Evolutionary conservation across 2,329 filamentous ascomycete species (phyloP), one percentile per base, ranked within the genome.

Genomic region (Ophiostoma australiae): DNA sequence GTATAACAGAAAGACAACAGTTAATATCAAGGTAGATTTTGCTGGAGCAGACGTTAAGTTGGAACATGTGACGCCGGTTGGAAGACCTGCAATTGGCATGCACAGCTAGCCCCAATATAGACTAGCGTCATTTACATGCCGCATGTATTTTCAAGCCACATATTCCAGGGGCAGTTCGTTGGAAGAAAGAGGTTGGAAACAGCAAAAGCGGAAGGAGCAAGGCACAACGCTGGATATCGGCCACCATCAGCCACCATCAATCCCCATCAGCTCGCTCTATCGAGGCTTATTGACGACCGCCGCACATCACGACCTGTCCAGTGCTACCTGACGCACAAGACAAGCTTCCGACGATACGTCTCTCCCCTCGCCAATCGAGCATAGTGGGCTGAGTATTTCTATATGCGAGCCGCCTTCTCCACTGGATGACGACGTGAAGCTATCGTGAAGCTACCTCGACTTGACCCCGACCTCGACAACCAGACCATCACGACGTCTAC

Each of bases 341-440:
- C 35, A 35, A 23, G 15, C 20, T 10, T 23, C 58, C 10, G 63
- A 35, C 63, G 35, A 66, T 13, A 66, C 63, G 7, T 35, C 52
- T 58, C 52, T 58, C 23, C n/a, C n/a, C 63, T 23, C 35, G 23
- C 63, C 20, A 27, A 66, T 39, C 63, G 33, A 66, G 63, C 20
- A 66, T 41, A 66, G 33, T 31, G 63, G 33, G 8, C 15, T 23
- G 63, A 66, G 17, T 39, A 39, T 39, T 69, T 58, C 52, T 55
- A 44, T 39, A 67, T 67, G n/a, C 66, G 66, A 41, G n/a, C 35
- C 39, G 20, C n/a, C 66, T 48, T 44, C 66, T 67, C 66, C 66
- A 67, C 67, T 48, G 61, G 31, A 69, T 69, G 66, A 67, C 66
- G 66, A 67, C 66, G 66, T 67, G 66, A 67, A 67, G 66, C 66